Percentiles rank a stretch among this genome's conserved stretches.
Conservation (phyloP, 306 rosid genomes). For the Cucurbita pepo region DNA sequence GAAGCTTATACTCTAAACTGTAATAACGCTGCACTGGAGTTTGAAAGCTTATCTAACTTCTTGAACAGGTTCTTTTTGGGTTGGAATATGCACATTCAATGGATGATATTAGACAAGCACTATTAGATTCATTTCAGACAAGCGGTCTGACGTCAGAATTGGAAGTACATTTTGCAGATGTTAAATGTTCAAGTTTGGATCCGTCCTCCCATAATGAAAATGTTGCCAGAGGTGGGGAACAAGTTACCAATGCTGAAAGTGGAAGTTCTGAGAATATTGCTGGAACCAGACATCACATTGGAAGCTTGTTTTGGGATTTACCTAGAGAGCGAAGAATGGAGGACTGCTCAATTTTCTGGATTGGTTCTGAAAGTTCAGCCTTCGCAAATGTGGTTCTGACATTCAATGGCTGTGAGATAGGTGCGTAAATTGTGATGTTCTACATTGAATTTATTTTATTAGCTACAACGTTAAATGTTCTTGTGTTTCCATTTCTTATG, state of each 20-base stretch:
- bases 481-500: background rate
- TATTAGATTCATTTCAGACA: constrained; percentile 19
- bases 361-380: constrained; percentile 68
- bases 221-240: constrained; percentile 18
- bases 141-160: constrained; percentile 9
- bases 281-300: constrained; percentile 28
- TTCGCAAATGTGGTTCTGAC: constrained; percentile 72
- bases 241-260: constrained; percentile 11
- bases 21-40: background rate
- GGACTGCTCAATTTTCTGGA: constrained; percentile 65
- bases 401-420: constrained; percentile 76
- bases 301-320: constrained; percentile 71
- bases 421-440: constrained; percentile 17
- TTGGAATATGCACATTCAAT: constrained; percentile 56
- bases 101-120: constrained; percentile 25
- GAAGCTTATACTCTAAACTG: background rate
- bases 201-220: constrained; percentile 31
- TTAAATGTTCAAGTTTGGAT: constrained; percentile 38
- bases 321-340: constrained; percentile 50
- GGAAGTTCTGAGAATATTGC: constrained; percentile 12
- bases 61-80: constrained; percentile 66
- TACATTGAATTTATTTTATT: background rate
- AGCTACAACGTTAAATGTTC: background rate
- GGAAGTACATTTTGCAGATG: constrained; percentile 47
- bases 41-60: constrained; percentile 1